Base-by-base conservation (phyloP, 345 rosid genomes). In the Odontarrhena argentea region DNA sequence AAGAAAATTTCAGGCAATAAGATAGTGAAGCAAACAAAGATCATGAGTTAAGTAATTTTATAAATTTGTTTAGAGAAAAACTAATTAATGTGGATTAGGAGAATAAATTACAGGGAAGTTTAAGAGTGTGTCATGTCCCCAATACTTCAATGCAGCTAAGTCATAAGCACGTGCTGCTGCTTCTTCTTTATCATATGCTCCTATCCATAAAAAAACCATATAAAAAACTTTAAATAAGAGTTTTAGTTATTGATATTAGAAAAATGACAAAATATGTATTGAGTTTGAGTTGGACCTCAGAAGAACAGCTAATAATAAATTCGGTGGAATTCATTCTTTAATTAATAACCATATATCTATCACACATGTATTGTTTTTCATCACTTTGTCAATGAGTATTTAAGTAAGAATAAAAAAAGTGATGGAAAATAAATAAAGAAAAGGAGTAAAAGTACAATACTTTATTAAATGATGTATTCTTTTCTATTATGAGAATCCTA, bases 111-210 rank as follows among this genome's bases (percentile, higher is more conserved):
- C 99, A 15, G 97, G 89, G 65, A 88, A 88, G 75, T 94, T 94
- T 58, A 94, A 95, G 64, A 84, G 83, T 32, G 97, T 87, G 10
- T 88, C 89, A 8, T 47, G 88, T 53, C 97, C 97, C 97, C 99
- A 94, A 30, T 87, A 94, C 71, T 88, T 94, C 67, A 94, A 74
- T 74, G 99, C 99, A 6, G 99, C 97, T 76, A 94, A 79, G 82
- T 94, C 99, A 74, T 91, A 88, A 9, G 97, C 92, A 79, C 80
- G 99, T 70, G 97, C 99, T 0, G 95, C 99, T 8, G 95, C 88
- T 75, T 75, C 91, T 80, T 94, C 97, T 52, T 91, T 83, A 45
- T 94, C 91, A 62, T 94, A 91, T 34, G 97, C 97, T 12, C 99
- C 99, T 90, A 69, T 75, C 71, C 78, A 61, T 47, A 54, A 56